phyloP scores from a whole-genome alignment of 2,329 filamentous ascomycete genomes.

The Periconia macrospinosa region DNA sequence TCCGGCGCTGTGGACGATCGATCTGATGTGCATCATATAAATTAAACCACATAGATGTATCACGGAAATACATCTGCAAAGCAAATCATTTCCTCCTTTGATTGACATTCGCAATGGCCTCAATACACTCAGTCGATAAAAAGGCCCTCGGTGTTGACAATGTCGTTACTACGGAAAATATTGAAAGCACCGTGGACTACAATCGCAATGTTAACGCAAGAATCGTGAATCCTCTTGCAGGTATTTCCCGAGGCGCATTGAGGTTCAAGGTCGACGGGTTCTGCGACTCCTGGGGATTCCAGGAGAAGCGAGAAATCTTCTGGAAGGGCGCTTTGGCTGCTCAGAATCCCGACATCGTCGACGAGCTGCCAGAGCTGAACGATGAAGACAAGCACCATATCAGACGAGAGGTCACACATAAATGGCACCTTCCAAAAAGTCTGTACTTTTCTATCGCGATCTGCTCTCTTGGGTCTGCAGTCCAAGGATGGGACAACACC shows the following conservation, averaged over 20 bases:
- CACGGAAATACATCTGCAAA: background rate
- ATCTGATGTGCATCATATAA: background rate
- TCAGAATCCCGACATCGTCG: conserved; percentile 33
- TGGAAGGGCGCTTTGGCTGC: conserved; percentile 53
- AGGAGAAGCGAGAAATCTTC: conserved; percentile 5
- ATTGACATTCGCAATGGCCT: conserved; percentile 7
- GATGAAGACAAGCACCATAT: conserved; percentile 20
- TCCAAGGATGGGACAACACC: conserved; percentile 66
- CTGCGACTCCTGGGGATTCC: conserved; percentile 8
- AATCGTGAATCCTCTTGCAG: conserved; percentile 10
- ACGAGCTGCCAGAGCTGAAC: conserved; percentile 14
- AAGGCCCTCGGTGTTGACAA: conserved; percentile 6
- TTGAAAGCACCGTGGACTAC: conserved; percentile 21
- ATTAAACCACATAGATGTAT: background rate
- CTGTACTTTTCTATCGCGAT: conserved; percentile 67
- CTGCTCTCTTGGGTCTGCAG: conserved; percentile 68
- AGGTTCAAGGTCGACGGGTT: conserved; percentile 8
- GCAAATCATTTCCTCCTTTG: background rate
- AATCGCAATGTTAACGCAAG: conserved; percentile 37
- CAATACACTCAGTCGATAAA: conserved; percentile 9
- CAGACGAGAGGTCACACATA: conserved; percentile 48
- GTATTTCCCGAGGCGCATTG: conserved; percentile 5
- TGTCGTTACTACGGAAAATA: conserved; percentile 12
- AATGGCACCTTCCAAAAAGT: conserved; percentile 60
- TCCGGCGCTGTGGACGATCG: background rate